Evolutionary conservation across 2,329 filamentous ascomycete genomes (phyloP).

Genomic region (Ophiostoma australiae): DNA sequence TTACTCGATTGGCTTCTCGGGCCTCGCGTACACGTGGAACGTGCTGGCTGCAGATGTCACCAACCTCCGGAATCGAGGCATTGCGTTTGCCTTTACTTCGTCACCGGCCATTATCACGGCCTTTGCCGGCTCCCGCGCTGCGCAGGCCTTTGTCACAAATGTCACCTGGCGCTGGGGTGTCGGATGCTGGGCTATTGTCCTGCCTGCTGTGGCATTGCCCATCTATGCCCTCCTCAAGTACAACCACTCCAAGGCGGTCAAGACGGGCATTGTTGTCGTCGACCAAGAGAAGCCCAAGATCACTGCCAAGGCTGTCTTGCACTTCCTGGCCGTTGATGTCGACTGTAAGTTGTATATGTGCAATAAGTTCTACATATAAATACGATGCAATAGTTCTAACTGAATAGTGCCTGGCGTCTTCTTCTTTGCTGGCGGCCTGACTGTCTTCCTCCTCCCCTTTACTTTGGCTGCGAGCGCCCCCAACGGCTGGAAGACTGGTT

Average conservation of each 20-base stretch:
- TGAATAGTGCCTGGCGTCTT: neutral
- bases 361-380: neutral
- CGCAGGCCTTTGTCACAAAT: constrained; percentile 46
- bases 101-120: constrained; percentile 60
- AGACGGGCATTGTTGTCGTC: neutral
- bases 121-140: constrained; percentile 29
- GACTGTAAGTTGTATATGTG: neutral
- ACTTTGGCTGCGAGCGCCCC: constrained; percentile 47
- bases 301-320: neutral
- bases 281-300: neutral
- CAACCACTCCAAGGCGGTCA: neutral
- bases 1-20: constrained; percentile 57
- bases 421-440: neutral
- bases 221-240: constrained; percentile 47
- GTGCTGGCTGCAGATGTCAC: constrained; percentile 59
- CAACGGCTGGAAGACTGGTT: constrained; percentile 47
- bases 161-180: constrained; percentile 60
- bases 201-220: constrained; percentile 53
- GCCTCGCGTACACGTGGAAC: constrained; percentile 38
- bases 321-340: neutral
- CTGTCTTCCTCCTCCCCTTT: constrained; percentile 55
- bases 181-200: constrained; percentile 55
- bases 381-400: neutral
- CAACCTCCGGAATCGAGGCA: constrained; percentile 56
- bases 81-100: constrained; percentile 57